A percentile compares a stretch with the other conserved stretches of the same genome.
Conservation (phyloP, 2,329 filamentous ascomycete species). For the Calonectria henricotiae region DNA sequence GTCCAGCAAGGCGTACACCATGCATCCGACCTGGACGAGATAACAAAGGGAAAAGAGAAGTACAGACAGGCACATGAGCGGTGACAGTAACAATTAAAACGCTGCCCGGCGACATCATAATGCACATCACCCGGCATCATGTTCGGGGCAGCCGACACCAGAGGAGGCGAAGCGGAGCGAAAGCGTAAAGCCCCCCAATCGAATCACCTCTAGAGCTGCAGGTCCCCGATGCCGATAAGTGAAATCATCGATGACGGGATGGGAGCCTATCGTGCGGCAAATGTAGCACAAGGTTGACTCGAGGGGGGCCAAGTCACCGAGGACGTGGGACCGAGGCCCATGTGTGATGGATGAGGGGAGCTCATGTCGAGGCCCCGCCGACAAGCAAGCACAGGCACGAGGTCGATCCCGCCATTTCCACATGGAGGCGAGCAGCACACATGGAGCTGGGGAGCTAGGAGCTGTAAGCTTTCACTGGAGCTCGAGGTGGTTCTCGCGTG, state of each 20-base stretch:
- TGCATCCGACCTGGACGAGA: not conserved
- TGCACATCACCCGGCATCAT: slow-evolving; percentile 10
- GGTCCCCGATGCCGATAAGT: slow-evolving; percentile 30
- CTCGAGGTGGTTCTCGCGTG: slow-evolving; percentile 11
- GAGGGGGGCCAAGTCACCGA: slow-evolving; percentile 20
- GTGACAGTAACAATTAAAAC: slow-evolving; percentile 37
- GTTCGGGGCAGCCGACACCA: slow-evolving; percentile 27
- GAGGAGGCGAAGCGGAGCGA: slow-evolving; percentile 22
- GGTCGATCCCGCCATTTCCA: slow-evolving; percentile 36
- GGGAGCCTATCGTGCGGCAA: slow-evolving; percentile 20
- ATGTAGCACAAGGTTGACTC: slow-evolving; percentile 34
- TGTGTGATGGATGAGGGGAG: slow-evolving; percentile 12
- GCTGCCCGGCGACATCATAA: not conserved
- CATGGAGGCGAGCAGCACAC: slow-evolving; percentile 6
- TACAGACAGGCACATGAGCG: slow-evolving; percentile 20
- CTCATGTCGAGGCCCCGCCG: not conserved
- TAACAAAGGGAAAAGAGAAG: not conserved
- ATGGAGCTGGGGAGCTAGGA: not conserved
- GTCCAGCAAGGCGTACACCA: not conserved
- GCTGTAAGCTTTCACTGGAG: slow-evolving; percentile 17
- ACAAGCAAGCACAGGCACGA: slow-evolving; percentile 14
- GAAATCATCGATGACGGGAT: slow-evolving; percentile 23
- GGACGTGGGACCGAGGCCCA: slow-evolving; percentile 10
- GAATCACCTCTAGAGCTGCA: slow-evolving; percentile 22
- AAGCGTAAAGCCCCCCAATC: slow-evolving; percentile 1